Percentiles rank a stretch among this genome's conserved stretches.
phyloP scores from a whole-genome alignment of 2,329 filamentous ascomycete genomes.

The Pyrenochaeta sp. region DNA sequence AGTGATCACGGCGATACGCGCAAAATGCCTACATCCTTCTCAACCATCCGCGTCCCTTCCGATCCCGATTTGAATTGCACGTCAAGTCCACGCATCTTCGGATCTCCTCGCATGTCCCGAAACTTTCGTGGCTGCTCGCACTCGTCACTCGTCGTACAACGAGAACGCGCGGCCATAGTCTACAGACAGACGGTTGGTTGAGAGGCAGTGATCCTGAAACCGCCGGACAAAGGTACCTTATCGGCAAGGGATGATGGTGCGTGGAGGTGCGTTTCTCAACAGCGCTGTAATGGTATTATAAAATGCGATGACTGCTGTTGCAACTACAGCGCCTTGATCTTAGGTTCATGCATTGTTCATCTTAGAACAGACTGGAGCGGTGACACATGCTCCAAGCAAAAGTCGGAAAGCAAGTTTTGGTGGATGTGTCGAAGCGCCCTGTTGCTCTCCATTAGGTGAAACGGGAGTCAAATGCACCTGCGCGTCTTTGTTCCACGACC shows the following conservation, averaged over 20 bases:
- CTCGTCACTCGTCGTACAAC: background rate
- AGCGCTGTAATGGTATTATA: too few relatives aligned
- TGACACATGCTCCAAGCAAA: background rate
- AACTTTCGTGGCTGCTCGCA: background rate
- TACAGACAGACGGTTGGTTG: background rate
- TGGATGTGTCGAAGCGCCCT: too few relatives aligned
- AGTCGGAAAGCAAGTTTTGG: too few relatives aligned
- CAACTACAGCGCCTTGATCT: too few relatives aligned
- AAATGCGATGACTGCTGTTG: too few relatives aligned
- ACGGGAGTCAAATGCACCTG: background rate
- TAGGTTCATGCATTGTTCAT: too few relatives aligned
- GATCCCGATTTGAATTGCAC: background rate
- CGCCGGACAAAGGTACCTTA: background rate
- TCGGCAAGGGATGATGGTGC: background rate
- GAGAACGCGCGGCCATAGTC: background rate
- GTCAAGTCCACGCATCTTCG: constrained; percentile 1
- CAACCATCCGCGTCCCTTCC: background rate
- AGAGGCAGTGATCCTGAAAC: background rate
- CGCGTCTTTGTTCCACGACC: background rate
- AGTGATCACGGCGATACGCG: too few relatives aligned
- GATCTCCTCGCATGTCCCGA: constrained; percentile 17
- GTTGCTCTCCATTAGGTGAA: too few relatives aligned
- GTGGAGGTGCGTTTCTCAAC: too few relatives aligned
- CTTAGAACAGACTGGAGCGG: too few relatives aligned
- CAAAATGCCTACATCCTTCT: background rate